phyloP scores from a whole-genome alignment of 2,329 filamentous ascomycete species.

The Alternaria consortialis region DNA sequence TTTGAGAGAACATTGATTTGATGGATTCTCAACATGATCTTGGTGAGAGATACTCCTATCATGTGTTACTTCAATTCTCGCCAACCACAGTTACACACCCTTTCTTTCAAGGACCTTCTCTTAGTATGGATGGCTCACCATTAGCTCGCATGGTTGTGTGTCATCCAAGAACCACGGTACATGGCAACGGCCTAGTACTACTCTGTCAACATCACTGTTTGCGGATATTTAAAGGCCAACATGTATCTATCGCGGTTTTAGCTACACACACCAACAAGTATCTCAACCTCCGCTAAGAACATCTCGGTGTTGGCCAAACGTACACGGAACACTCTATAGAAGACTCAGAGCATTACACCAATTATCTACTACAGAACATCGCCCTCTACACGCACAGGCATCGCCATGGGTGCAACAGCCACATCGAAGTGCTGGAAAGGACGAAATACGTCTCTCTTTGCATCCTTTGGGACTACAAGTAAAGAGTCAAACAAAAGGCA shows the following conservation, averaged over 20 bases:
- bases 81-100: not conserved
- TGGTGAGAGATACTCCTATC: not conserved
- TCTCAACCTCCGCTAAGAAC: not conserved
- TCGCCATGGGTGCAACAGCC: not conserved
- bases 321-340: not conserved
- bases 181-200: not conserved
- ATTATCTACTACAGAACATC: not conserved
- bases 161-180: not conserved
- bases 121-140: not conserved
- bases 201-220: no score
- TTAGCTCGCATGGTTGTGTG: not conserved
- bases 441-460: no score
- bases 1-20: not conserved
- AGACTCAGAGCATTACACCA: not conserved
- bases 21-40: not conserved
- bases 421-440: not conserved
- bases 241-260: no score
- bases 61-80: not conserved
- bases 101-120: not conserved
- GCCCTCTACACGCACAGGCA: not conserved
- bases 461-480: no score
- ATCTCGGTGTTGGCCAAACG: not conserved
- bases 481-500: no score
- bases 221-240: no score
- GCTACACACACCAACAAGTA: not conserved